These are phyloP conservation scores for Russula sp. DNA, from an alignment of 768 basidiomycete species.

Conservation along the genomic window DNA sequence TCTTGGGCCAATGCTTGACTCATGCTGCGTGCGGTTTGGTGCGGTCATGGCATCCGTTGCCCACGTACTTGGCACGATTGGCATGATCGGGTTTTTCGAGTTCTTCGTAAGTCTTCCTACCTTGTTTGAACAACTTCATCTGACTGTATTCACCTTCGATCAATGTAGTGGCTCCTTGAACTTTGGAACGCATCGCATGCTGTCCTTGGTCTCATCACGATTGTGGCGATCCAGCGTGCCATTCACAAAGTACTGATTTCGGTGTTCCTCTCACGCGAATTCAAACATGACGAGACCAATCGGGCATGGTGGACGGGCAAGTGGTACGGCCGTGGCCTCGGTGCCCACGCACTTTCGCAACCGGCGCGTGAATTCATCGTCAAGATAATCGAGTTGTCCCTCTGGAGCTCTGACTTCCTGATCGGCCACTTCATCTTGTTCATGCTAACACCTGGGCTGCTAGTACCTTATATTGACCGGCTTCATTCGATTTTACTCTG, in stretches of 20 bases:
- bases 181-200: slow-evolving; percentile 97
- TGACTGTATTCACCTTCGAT: no score
- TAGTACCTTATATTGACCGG: slow-evolving; percentile 85
- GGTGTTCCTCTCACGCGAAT: slow-evolving; percentile 93
- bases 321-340: slow-evolving; percentile 95
- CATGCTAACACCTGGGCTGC: slow-evolving; percentile 76
- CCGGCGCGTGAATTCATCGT: slow-evolving; percentile 96
- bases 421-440: slow-evolving; percentile 81
- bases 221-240: slow-evolving; percentile 86
- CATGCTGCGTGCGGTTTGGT: slow-evolving; percentile 84
- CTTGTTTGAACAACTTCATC: background rate
- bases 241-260: slow-evolving; percentile 94
- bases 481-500: slow-evolving; percentile 93
- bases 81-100: slow-evolving; percentile 93
- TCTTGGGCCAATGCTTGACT: slow-evolving; percentile 87
- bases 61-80: slow-evolving; percentile 76
- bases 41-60: slow-evolving; percentile 90
- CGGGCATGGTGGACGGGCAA: slow-evolving; percentile 99
- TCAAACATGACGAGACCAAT: slow-evolving; percentile 98
- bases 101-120: slow-evolving; percentile 65
- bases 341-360: slow-evolving; percentile 89
- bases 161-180: slow-evolving; percentile 85
- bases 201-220: slow-evolving; percentile 86
- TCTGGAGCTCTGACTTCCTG: slow-evolving; percentile 96
- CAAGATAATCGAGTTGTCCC: slow-evolving; percentile 96